phyloP scores from a whole-genome alignment of 306 rosid species.

The Amphicarpaea edgeworthii region DNA sequence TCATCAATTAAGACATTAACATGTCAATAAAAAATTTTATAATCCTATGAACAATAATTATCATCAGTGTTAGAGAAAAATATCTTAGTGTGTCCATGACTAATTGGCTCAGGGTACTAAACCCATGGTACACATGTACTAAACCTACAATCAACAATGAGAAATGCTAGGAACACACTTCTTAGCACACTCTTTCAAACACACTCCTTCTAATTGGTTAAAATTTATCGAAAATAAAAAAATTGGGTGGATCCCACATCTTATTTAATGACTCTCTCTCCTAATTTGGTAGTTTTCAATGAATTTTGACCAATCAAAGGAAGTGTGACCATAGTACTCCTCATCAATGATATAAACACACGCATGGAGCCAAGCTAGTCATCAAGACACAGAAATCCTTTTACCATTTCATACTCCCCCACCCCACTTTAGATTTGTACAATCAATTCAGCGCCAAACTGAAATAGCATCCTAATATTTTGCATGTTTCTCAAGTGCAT shows the following conservation, averaged over 20 bases:
- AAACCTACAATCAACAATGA: slow-evolving; percentile 33
- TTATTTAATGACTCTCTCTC: too few species aligned
- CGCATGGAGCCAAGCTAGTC: background rate
- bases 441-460: slow-evolving; percentile 22
- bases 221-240: too few species aligned
- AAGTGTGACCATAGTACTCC: too few species aligned
- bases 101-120: slow-evolving; percentile 20
- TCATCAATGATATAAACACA: too few species aligned
- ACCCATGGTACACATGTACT: background rate
- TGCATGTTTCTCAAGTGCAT: slow-evolving; percentile 3
- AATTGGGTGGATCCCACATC: too few species aligned
- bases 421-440: background rate
- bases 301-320: too few species aligned
- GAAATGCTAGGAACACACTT: too few species aligned
- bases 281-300: too few species aligned
- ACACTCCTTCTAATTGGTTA: too few species aligned
- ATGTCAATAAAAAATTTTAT: slow-evolving; percentile 45
- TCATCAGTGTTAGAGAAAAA: slow-evolving; percentile 23
- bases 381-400: slow-evolving; percentile 3
- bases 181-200: too few species aligned
- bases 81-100: background rate
- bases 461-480: slow-evolving; percentile 20
- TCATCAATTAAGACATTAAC: slow-evolving; percentile 46
- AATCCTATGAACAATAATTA: slow-evolving; percentile 42
- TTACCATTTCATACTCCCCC: background rate